Evolutionary conservation across 106 monocot species (phyloP).

Genomic region (Phalaenopsis aphrodite): DNA sequence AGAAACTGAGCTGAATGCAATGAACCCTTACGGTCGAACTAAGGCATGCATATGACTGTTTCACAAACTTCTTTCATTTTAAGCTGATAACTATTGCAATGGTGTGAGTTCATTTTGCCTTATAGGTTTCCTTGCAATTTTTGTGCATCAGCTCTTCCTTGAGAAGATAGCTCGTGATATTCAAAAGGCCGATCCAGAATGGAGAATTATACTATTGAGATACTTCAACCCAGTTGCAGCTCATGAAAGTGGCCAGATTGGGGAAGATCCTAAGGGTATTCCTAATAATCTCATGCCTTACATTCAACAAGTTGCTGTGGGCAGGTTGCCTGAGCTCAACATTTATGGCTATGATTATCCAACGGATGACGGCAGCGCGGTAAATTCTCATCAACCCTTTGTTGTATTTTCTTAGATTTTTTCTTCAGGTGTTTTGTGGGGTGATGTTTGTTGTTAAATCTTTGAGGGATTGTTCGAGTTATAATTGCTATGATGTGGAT

Average conservation of each 20-base stretch:
- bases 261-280: slow-evolving; percentile 90
- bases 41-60: slow-evolving; percentile 33
- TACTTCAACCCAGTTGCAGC: slow-evolving; percentile 98
- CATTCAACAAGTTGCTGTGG: slow-evolving; percentile 91
- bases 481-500: background rate
- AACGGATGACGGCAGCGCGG: slow-evolving; percentile 86
- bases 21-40: slow-evolving; percentile 90
- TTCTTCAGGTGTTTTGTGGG: background rate
- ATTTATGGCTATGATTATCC: slow-evolving; percentile 84
- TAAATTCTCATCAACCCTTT: slow-evolving; percentile 15
- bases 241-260: slow-evolving; percentile 82
- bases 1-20: slow-evolving; percentile 65
- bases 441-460: no score
- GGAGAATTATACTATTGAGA: slow-evolving; percentile 79
- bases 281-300: slow-evolving; percentile 99
- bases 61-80: background rate
- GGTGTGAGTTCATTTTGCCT: background rate
- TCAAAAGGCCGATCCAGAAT: slow-evolving; percentile 45
- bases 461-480: background rate
- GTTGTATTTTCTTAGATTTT: background rate
- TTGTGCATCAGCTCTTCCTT: slow-evolving; percentile 58
- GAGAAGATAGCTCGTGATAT: slow-evolving; percentile 90
- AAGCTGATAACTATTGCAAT: background rate
- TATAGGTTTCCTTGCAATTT: background rate
- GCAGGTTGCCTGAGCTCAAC: slow-evolving; percentile 56